Evolutionary conservation across 1,139 yeast species (phyloP), one percentile per base, ranked within the genome.

Genomic region (Blastobotrys malaysiensis): DNA sequence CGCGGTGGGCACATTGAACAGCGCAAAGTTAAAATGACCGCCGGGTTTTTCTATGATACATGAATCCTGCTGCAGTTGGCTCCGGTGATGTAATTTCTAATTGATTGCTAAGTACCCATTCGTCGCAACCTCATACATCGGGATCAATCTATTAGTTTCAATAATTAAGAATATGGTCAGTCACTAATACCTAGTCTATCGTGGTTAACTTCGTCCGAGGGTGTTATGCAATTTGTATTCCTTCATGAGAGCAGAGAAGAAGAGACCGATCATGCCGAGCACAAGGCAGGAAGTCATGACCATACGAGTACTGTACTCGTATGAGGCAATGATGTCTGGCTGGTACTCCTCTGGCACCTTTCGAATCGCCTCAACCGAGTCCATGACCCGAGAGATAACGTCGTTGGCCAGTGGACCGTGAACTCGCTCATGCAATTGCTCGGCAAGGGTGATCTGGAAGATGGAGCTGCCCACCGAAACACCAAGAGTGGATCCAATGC

Each of bases 401-500:
- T 72, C 63, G 27, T 55, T 54, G 44, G 64, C 61, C 21, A 60
- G 61, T 11, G 62, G 55, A 1, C 63, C 64, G 18, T 53, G 59
- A 51, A 76, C 69, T 1, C 67, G 59, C 19, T 67, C 64, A 46
- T 74, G 60, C 52, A 78, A 69, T 39, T 68, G 65, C 20, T 65
- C 11, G 56, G 63, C 57, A 44, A 75, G 63, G 11, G 63, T 61
- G 67, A 76, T 76, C 59, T 79, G 81, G 70, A 86, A 85, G 26
- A 84, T 74, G 1, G 90, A 84, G 5, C 86, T 80, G 0, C 87
- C 86, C 43, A 83, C 66, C 0, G 91, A 76, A 3, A 86, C 88
- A 19, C 91, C 91, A 50, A 84, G 59, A 0, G 90, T 84, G 1
- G 88, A 83, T 0, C 91, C 93, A 5, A 86, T 81, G 1, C 90